phyloP scores from a whole-genome alignment of 129 eudicot species.

The Escallonia herrerae region DNA sequence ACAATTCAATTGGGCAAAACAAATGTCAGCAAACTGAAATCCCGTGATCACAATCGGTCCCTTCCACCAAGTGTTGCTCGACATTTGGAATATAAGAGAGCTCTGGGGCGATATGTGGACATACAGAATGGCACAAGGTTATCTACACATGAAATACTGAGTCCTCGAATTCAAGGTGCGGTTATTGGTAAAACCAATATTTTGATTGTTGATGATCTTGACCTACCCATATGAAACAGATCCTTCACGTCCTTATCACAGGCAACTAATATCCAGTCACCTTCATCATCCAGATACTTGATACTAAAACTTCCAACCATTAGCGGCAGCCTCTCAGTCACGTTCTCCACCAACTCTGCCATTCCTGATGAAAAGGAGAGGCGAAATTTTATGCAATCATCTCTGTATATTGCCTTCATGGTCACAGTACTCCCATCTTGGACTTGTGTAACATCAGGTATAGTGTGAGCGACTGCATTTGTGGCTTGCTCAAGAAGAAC shows the following conservation, averaged over 20 bases:
- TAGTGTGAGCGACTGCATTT: background rate
- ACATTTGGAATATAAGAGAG: no score
- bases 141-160: no score
- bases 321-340: constrained; percentile 17
- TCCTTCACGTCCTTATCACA: constrained; percentile 18
- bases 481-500: background rate
- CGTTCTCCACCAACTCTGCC: constrained; percentile 11
- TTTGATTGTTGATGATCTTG: background rate
- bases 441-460: background rate
- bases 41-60: no score
- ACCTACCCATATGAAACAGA: background rate
- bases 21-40: no score
- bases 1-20: no score
- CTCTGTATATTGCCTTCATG: constrained; percentile 19
- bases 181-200: background rate
- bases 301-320: constrained; percentile 6
- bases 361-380: constrained; percentile 3
- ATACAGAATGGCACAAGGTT: no score
- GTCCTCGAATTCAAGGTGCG: background rate
- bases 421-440: constrained; percentile 4
- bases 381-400: constrained; percentile 18
- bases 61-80: no score
- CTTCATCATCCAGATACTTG: constrained; percentile 15
- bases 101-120: no score
- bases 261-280: constrained; percentile 21